Conservation (phyloP, 2,329 filamentous ascomycete genomes). For the Simplicillium aogashimaense region DNA sequence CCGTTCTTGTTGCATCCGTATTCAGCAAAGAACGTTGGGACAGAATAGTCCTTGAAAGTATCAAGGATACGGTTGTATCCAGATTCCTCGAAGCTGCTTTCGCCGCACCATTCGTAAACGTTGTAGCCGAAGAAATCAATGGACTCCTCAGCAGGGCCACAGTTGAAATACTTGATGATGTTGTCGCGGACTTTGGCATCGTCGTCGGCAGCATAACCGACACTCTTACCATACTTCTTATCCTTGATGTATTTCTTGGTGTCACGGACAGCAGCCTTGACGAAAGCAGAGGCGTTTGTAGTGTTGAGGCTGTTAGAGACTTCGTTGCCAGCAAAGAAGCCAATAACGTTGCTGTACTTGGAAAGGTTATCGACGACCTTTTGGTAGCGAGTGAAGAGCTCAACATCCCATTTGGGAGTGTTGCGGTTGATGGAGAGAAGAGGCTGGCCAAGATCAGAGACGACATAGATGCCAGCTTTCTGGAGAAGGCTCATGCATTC, state of each 20-base stretch:
- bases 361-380: slow-evolving; percentile 71
- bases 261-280: slow-evolving; percentile 96
- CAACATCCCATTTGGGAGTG: slow-evolving; percentile 66
- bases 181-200: slow-evolving; percentile 72
- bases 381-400: slow-evolving; percentile 73
- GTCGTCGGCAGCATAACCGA: slow-evolving; percentile 95
- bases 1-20: slow-evolving; percentile 79
- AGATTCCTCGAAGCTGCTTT: slow-evolving; percentile 66
- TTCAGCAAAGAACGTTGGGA: slow-evolving; percentile 96
- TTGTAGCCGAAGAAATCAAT: slow-evolving; percentile 99
- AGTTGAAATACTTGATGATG: slow-evolving; percentile 92
- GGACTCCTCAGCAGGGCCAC: slow-evolving; percentile 50
- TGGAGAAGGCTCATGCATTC: slow-evolving; percentile 77
- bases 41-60: slow-evolving; percentile 81
- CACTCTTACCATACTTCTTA: slow-evolving; percentile 72
- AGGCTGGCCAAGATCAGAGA: slow-evolving; percentile 83
- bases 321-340: slow-evolving; percentile 98
- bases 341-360: slow-evolving; percentile 82
- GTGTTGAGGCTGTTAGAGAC: slow-evolving; percentile 85
- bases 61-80: slow-evolving; percentile 74
- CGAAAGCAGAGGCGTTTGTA: slow-evolving; percentile 82
- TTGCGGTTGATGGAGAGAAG: slow-evolving; percentile 75
- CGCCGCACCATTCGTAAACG: slow-evolving; percentile 98
- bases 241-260: slow-evolving; percentile 87
- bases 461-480: slow-evolving; percentile 85